Evolutionary conservation across 495 filamentous ascomycete species (phyloP).

Genomic region (Penicillium roqueforti): DNA sequence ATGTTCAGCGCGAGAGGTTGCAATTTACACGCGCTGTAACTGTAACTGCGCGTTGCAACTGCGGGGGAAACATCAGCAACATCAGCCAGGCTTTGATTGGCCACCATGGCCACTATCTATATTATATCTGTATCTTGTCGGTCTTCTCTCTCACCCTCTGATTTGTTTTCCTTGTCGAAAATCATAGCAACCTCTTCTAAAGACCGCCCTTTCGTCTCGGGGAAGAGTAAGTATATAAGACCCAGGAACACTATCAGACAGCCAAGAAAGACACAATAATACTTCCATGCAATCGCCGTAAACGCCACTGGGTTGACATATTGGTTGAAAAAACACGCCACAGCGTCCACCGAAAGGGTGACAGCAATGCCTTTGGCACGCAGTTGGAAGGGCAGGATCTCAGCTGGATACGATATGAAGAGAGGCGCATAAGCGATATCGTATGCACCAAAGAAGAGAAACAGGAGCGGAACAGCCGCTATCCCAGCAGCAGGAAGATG

Average conservation of each 20-base stretch:
- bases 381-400: constrained; percentile 64
- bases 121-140: background rate
- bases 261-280: constrained; percentile 59
- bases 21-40: background rate
- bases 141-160: background rate
- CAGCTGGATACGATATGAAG: constrained; percentile 59
- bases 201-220: constrained; percentile 62
- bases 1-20: background rate
- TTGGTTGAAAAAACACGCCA: constrained; percentile 53
- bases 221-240: constrained; percentile 62
- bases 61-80: constrained; percentile 12
- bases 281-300: constrained; percentile 48
- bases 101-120: constrained; percentile 1
- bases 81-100: constrained; percentile 13
- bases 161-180: constrained; percentile 39
- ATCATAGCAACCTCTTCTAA: constrained; percentile 62
- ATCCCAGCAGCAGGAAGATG: constrained; percentile 45
- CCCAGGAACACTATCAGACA: constrained; percentile 50
- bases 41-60: too few species aligned
- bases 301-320: constrained; percentile 59
- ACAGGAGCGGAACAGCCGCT: constrained; percentile 56
- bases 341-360: constrained; percentile 55
- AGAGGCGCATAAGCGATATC: constrained; percentile 58
- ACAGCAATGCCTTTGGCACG: constrained; percentile 68
- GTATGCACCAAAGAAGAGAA: constrained; percentile 54